Conservation (phyloP, 768 basidiomycete species). For the Candolleomyces eurysporus region DNA sequence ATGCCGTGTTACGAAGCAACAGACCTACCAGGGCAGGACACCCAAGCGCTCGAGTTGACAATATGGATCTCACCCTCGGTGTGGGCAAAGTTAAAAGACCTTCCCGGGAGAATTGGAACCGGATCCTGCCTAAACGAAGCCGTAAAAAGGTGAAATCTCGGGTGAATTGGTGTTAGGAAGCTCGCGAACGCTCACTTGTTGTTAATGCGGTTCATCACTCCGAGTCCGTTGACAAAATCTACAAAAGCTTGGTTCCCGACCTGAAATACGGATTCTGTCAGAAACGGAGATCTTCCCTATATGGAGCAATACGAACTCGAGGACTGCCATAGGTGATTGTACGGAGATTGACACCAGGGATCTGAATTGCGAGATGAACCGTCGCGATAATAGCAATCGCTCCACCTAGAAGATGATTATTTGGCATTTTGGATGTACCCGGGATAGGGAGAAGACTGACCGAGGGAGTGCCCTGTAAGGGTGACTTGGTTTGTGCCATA, state of each 20-base stretch:
- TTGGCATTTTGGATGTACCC: slow-evolving; percentile 20
- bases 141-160: not conserved
- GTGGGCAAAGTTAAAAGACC: slow-evolving; percentile 41
- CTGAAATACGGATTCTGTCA: slow-evolving; percentile 24
- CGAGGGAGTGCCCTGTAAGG: slow-evolving; percentile 28
- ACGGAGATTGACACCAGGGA: slow-evolving; percentile 38
- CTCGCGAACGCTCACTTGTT: slow-evolving; percentile 24
- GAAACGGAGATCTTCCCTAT: slow-evolving; percentile 36
- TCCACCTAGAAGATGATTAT: slow-evolving; percentile 43
- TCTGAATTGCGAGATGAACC: slow-evolving; percentile 43
- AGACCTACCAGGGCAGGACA: slow-evolving; percentile 31
- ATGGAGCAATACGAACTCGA: slow-evolving; percentile 33
- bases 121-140: slow-evolving; percentile 26
- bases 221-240: slow-evolving; percentile 41
- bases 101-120: slow-evolving; percentile 57
- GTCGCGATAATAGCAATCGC: slow-evolving; percentile 52
- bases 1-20: not conserved
- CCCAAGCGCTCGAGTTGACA: slow-evolving; percentile 32
- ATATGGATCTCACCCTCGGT: slow-evolving; percentile 56
- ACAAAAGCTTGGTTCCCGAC: slow-evolving; percentile 47
- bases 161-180: not conserved
- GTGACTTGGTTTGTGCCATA: slow-evolving; percentile 31
- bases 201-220: slow-evolving; percentile 39
- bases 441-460: not conserved
- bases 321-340: slow-evolving; percentile 35